Conservation (phyloP, 208 protist genomes). For the Spironucleus salmonicida region DNA sequence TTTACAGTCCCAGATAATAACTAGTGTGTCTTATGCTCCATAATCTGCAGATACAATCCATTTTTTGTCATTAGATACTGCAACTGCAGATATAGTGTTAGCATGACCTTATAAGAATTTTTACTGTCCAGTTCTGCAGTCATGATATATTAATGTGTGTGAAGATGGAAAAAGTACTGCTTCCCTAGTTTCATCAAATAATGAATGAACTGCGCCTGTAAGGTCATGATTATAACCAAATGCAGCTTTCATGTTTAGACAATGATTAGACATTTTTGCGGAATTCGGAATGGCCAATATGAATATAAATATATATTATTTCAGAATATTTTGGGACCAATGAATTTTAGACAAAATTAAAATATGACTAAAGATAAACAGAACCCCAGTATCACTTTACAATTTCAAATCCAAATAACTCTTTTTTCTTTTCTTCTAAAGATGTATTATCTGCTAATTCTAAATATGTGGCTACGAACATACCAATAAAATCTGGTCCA, state of each 20-base stretch:
- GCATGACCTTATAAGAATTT: conserved; percentile 19
- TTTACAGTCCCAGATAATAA: conserved; percentile 9
- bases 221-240: conserved; percentile 25
- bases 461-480: too few species aligned
- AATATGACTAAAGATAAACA: too few species aligned
- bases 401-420: too few species aligned
- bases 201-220: conserved; percentile 6
- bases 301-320: too few species aligned
- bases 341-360: too few species aligned
- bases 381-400: too few species aligned
- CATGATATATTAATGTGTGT: conserved; percentile 17
- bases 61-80: conserved; percentile 17
- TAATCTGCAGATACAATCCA: conserved; percentile 22
- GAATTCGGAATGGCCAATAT: too few species aligned
- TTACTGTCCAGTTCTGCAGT: neutral
- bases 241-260: conserved; percentile 21
- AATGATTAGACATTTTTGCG: conserved; percentile 12
- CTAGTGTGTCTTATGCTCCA: neutral
- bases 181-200: conserved; percentile 24
- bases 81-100: neutral
- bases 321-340: too few species aligned
- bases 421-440: too few species aligned
- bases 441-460: too few species aligned
- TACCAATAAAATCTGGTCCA: too few species aligned
- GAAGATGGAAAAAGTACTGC: conserved; percentile 23